Conservation (phyloP, 1,284 basidiomycete genomes). For the Leccinum griseonigrum region DNA sequence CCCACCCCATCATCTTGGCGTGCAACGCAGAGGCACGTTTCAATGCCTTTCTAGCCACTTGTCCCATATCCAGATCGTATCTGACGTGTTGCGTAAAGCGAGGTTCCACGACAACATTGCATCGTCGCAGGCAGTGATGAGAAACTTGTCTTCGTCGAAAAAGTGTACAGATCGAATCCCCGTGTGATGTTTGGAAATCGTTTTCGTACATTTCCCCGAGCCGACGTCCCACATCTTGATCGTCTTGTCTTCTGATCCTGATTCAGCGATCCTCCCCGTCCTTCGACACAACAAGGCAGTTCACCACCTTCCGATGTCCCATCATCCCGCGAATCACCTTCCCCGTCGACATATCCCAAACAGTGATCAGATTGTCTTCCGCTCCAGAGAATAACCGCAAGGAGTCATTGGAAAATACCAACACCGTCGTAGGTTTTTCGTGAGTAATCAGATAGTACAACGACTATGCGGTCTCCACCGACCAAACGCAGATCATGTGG, state of each 20-base stretch:
- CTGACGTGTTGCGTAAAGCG: no score
- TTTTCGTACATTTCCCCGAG: slow-evolving; percentile 16
- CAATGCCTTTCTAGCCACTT: neutral
- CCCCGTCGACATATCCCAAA: slow-evolving; percentile 22
- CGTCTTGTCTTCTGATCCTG: slow-evolving; percentile 24
- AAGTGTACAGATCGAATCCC: slow-evolving; percentile 19
- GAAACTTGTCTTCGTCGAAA: slow-evolving; percentile 13
- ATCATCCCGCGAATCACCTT: slow-evolving; percentile 17
- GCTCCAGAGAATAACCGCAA: slow-evolving; percentile 19
- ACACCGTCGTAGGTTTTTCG: slow-evolving; percentile 17
- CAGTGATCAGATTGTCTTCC: slow-evolving; percentile 21
- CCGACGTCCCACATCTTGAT: slow-evolving; percentile 22
- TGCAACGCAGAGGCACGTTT: slow-evolving; percentile 2
- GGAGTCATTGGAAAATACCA: slow-evolving; percentile 17
- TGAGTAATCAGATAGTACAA: slow-evolving; percentile 13
- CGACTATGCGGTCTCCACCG: slow-evolving; percentile 3
- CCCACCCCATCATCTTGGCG: slow-evolving; percentile 13
- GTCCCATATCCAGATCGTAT: slow-evolving; percentile 17
- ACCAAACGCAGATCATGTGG: slow-evolving; percentile 22
- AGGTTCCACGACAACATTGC: no score
- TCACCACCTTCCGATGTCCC: slow-evolving; percentile 21
- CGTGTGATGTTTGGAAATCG: slow-evolving; percentile 13
- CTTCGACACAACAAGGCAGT: slow-evolving; percentile 18
- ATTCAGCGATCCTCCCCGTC: slow-evolving; percentile 11
- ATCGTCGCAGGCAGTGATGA: slow-evolving; percentile 1